phyloP scores from a whole-genome alignment of 129 eudicot species.

The Glebionis coronaria region DNA sequence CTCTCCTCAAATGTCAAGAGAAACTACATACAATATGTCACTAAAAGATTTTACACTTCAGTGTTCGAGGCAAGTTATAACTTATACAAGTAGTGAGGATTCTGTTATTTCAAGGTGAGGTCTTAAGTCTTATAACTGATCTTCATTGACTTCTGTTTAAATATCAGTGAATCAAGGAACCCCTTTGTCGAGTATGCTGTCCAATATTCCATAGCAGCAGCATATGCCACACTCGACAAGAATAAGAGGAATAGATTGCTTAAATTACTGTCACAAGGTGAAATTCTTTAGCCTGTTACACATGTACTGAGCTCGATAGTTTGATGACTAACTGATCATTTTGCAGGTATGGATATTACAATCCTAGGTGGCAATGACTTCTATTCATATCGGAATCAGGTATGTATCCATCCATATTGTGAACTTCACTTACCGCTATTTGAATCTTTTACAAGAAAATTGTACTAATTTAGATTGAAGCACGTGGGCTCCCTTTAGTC shows the following conservation, averaged over 20 bases:
- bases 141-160: conserved; percentile 3
- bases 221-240: too few species aligned
- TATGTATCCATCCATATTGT: too few species aligned
- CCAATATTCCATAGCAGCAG: too few species aligned
- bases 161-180: neutral
- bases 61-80: conserved; percentile 31
- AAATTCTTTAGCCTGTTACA: conserved; percentile 12
- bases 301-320: conserved; percentile 7
- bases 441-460: too few species aligned
- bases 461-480: conserved; percentile 57
- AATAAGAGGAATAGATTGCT: conserved; percentile 19
- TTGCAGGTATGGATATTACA: too few species aligned
- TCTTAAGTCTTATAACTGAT: conserved; percentile 8
- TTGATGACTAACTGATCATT: neutral
- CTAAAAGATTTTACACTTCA: conserved; percentile 56
- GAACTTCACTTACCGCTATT: too few species aligned
- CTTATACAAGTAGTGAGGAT: too few species aligned
- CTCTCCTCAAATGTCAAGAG: conserved; percentile 90
- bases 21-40: conserved; percentile 79
- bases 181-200: too few species aligned
- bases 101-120: too few species aligned
- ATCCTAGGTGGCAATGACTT: too few species aligned
- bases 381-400: too few species aligned
- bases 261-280: conserved; percentile 66
- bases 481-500: conserved; percentile 66